Evolutionary conservation across 2,329 filamentous ascomycete genomes (phyloP).

Genomic region (Venturia effusa): DNA sequence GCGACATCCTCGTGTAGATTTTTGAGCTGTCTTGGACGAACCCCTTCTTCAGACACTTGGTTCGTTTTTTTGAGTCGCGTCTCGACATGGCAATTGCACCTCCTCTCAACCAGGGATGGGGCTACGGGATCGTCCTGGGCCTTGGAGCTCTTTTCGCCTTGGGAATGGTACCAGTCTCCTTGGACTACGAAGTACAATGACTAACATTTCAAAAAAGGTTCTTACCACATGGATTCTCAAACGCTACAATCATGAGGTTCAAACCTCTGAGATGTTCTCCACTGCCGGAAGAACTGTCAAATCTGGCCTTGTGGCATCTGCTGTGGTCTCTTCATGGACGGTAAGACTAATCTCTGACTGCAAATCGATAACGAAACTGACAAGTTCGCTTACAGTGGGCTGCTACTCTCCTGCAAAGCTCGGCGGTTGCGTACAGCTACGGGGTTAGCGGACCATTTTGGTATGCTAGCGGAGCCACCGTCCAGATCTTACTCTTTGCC

Average conservation of each 20-base stretch:
- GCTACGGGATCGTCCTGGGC: conserved; percentile 25
- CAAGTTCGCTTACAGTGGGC: conserved; percentile 15
- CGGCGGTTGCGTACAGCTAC: conserved; percentile 26
- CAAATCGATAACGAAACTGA: neutral
- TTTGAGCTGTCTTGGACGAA: neutral
- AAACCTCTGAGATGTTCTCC: conserved; percentile 23
- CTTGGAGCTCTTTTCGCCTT: conserved; percentile 22
- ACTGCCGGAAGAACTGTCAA: conserved; percentile 21
- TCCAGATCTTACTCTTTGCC: conserved; percentile 27
- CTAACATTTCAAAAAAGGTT: conserved; percentile 13
- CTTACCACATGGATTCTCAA: conserved; percentile 22
- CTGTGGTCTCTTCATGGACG: conserved; percentile 13
- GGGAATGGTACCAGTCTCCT: neutral
- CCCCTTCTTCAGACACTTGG: neutral
- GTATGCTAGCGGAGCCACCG: conserved; percentile 24
- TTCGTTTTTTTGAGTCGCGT: neutral
- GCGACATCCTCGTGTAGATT: neutral
- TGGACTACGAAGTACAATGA: neutral
- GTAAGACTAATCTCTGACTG: neutral
- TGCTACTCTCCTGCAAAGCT: conserved; percentile 23
- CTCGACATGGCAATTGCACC: neutral
- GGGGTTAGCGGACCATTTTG: conserved; percentile 17
- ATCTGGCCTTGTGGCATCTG: conserved; percentile 22
- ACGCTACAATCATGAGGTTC: conserved; percentile 22
- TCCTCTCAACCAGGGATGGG: conserved; percentile 11